Evolutionary conservation across 2,329 filamentous ascomycete species (phyloP), one percentile per base, ranked within the genome.

Genomic region (Pseudocercospora cruenta): DNA sequence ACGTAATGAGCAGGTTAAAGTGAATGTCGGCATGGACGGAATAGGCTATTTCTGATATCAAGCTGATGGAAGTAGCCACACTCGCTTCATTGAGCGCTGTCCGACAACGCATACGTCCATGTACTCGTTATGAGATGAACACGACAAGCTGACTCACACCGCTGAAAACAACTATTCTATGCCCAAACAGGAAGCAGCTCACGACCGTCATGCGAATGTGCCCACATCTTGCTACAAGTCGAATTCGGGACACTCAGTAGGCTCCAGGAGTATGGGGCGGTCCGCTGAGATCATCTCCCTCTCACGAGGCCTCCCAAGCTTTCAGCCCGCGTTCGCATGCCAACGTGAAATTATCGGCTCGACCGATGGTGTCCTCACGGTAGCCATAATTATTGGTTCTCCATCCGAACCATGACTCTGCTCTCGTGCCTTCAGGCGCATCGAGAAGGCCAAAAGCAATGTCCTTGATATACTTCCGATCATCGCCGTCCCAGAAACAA

Each of bases 381-480:
- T 87, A 91, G 69, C 87, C 89, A 4, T 90, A 82, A 63, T 86
- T 80, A 1, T 75, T 80, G 2, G 78, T 84, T 75, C 83, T 85
- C 89, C 90, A 92, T 22, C 87, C 82, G 49, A 92, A 71, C 86
- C 87, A 90, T 0, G 73, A 75, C 72, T 87, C 84, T 2, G 85
- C 87, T 67, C 85, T 81, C 0, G 84, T 83, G 0, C 87, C 87
- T 51, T 84, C 82, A 0, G 74, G 65, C 0, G 82, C 82, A 49
- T 80, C 78, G 4, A 91, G 73, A 45, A 76, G 47, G 0, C 89
- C 89, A 8, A 85, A 83, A 67, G 87, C 90, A 8, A 91, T 83
- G 76, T 91, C 88, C 16, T 91, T 80, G 19, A 91, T 73, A 3
- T 82, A 81, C 0, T 85, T 81, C 45, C 88, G 79, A 66, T 80